Percentiles rank a stretch among this genome's conserved stretches.
Evolutionary conservation across 163 green algal species (phyloP).

Genomic region (Trebouxiophyceae sp.): DNA sequence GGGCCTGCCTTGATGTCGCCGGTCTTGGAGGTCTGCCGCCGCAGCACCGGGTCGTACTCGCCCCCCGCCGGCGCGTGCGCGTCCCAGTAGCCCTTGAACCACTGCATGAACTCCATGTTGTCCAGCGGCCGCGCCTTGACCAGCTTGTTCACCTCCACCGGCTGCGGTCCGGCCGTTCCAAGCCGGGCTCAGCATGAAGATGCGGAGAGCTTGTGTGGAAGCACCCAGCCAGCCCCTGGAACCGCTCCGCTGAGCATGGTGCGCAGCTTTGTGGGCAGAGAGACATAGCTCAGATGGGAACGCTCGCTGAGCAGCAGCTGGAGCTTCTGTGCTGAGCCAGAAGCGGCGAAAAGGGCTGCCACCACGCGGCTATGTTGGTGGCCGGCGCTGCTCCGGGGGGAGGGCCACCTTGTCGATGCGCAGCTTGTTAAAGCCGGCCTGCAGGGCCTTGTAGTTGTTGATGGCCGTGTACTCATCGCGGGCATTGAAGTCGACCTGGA

Average conservation of each 20-base stretch:
- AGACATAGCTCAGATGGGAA: too few relatives aligned
- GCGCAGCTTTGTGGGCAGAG: too few relatives aligned
- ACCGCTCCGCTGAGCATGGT: too few relatives aligned
- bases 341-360: too few relatives aligned
- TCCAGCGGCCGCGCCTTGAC: constrained; percentile 93
- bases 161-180: too few relatives aligned
- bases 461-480: constrained; percentile 91
- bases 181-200: too few relatives aligned
- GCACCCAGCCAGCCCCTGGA: too few relatives aligned
- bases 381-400: too few relatives aligned
- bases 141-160: constrained; percentile 87
- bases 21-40: constrained; percentile 2
- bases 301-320: constrained; percentile 5
- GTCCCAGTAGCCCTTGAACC: constrained; percentile 37
- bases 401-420: constrained; percentile 86
- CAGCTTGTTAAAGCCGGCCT: constrained; percentile 91
- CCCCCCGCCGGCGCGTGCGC: background rate
- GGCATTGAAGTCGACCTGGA: constrained; percentile 94
- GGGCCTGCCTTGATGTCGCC: constrained; percentile 3
- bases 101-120: constrained; percentile 99
- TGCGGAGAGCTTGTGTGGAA: too few relatives aligned
- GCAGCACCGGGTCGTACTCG: constrained; percentile 20
- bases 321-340: too few relatives aligned
- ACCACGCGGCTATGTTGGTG: too few relatives aligned
- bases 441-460: constrained; percentile 98